Evolutionary conservation across 257 asterid species (phyloP).

Genomic region (Prunella vulgaris): DNA sequence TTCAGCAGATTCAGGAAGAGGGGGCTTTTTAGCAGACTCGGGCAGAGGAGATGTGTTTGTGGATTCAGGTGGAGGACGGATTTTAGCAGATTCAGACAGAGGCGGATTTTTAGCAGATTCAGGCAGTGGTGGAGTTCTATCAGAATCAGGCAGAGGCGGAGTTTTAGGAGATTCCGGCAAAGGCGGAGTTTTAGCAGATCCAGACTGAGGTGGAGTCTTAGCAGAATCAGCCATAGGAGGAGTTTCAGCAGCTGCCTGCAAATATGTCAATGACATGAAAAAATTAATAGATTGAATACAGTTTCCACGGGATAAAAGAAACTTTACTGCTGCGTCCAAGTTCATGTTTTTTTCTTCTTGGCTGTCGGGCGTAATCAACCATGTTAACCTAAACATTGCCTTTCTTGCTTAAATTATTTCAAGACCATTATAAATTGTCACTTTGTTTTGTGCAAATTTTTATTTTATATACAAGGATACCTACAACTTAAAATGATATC

Average conservation of each 20-base stretch:
- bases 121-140: neutral
- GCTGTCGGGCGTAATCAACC: too few species aligned
- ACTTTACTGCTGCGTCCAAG: neutral
- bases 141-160: neutral
- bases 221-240: neutral
- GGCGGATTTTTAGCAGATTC: slow-evolving; percentile 3
- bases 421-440: neutral
- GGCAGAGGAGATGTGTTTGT: slow-evolving; percentile 12
- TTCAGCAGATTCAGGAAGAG: slow-evolving; percentile 23
- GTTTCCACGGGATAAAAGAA: neutral
- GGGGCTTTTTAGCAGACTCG: neutral
- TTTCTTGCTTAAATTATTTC: neutral
- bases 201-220: neutral
- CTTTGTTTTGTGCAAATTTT: neutral
- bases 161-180: neutral
- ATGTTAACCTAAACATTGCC: neutral
- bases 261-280: slow-evolving; percentile 17
- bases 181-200: neutral
- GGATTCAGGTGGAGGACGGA: neutral
- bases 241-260: slow-evolving; percentile 38
- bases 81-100: slow-evolving; percentile 1
- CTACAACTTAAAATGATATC: neutral
- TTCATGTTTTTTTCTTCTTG: neutral
- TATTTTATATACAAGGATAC: neutral
- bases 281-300: slow-evolving; percentile 12